Percentiles rank a stretch among this genome's conserved stretches.
Evolutionary conservation across 768 basidiomycete species (phyloP).

Genomic region (Rhizopogon vinicolor): DNA sequence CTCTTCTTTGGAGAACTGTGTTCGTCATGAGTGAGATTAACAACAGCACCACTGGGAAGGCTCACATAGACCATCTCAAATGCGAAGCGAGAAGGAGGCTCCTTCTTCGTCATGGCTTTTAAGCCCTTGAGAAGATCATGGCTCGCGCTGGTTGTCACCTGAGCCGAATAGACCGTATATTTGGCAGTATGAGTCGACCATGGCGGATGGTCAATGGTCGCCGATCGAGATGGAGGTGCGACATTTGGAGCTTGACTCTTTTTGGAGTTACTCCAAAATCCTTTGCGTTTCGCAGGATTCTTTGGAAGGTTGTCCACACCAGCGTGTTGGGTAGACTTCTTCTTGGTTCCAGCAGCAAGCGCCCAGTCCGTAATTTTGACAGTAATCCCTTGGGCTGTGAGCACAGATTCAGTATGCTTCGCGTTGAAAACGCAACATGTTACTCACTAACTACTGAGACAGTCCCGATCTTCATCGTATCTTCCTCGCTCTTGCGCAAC

Average conservation of each 20-base stretch:
- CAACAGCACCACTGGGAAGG: not conserved
- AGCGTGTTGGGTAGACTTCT: slow-evolving; percentile 30
- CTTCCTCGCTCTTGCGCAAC: not conserved
- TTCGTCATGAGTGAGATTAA: not conserved
- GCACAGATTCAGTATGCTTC: not conserved
- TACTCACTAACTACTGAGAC: not conserved
- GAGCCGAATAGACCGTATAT: slow-evolving; percentile 16
- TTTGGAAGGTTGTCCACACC: not conserved
- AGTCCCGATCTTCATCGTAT: not conserved
- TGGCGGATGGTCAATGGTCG: not conserved
- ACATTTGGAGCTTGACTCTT: not conserved
- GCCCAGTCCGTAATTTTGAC: slow-evolving; percentile 75
- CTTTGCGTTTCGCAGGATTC: slow-evolving; percentile 2
- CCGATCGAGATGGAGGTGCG: not conserved
- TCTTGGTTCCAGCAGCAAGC: slow-evolving; percentile 59
- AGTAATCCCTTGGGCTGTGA: slow-evolving; percentile 63
- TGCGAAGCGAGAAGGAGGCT: slow-evolving; percentile 65
- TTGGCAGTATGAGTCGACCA: not conserved
- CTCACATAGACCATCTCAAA: slow-evolving; percentile 81
- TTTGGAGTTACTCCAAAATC: slow-evolving; percentile 1
- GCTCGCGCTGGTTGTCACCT: slow-evolving; percentile 50
- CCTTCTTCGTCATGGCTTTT: slow-evolving; percentile 86
- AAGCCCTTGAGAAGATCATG: slow-evolving; percentile 65
- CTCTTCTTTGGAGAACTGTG: slow-evolving; percentile 69
- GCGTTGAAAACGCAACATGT: not conserved